These are phyloP conservation scores for Dunaliella sp. DNA, from an alignment of 139 green algal genomes.

Conservation along the genomic window DNA sequence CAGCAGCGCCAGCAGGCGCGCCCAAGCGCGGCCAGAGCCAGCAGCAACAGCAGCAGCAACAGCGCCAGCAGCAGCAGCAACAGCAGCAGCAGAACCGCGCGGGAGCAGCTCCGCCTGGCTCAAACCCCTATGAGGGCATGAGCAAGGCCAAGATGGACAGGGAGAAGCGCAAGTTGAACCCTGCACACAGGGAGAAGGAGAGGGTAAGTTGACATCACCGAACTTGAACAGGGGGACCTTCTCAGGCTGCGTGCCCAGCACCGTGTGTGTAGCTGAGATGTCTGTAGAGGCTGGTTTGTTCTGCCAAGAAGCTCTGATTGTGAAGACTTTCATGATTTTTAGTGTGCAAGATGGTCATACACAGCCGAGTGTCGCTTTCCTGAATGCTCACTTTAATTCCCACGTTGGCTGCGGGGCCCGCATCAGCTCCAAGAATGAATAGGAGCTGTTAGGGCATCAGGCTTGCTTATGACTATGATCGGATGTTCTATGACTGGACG, in stretches of 20 bases:
- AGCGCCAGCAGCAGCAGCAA: background rate
- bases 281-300: background rate
- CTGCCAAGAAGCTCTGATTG: background rate
- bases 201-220: too few species aligned
- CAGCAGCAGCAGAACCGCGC: background rate
- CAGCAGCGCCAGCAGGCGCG: background rate
- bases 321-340: background rate
- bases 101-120: too few species aligned
- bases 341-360: too few species aligned
- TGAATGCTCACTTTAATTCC: too few species aligned
- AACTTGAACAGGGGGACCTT: too few species aligned
- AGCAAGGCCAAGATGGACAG: background rate
- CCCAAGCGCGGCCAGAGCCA: background rate
- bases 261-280: background rate
- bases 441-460: too few species aligned
- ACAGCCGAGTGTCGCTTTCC: too few species aligned
- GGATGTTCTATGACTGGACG: too few species aligned
- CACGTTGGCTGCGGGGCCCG: too few species aligned
- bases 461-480: too few species aligned
- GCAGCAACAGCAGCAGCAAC: background rate
- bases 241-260: background rate
- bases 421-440: too few species aligned
- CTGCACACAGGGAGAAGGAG: background rate
- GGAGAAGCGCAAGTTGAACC: background rate
- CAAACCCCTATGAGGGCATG: background rate